Evolutionary conservation across 1,284 basidiomycete species (phyloP).

Genomic region (Trichosporon coremiiforme): DNA sequence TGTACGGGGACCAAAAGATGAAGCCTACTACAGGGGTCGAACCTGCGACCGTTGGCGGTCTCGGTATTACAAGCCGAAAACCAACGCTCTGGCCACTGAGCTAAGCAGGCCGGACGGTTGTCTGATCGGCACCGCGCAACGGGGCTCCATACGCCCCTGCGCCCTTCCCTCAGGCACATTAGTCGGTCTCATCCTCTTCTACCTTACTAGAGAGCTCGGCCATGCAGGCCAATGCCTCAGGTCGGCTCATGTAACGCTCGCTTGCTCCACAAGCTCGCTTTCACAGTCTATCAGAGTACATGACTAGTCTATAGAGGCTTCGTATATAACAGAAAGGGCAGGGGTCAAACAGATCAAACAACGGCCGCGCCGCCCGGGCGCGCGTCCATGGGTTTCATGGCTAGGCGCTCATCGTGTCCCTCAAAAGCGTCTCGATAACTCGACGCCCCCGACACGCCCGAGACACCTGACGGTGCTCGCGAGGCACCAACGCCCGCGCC

Average conservation of each 20-base stretch:
- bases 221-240: too few relatives aligned
- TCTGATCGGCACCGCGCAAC: neutral
- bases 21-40: constrained; percentile 14
- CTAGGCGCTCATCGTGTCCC: too few relatives aligned
- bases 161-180: neutral
- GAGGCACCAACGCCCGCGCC: neutral
- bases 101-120: neutral
- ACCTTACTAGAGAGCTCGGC: too few relatives aligned
- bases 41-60: constrained; percentile 12
- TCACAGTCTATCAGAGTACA: neutral
- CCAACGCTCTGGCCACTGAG: constrained; percentile 14
- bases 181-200: too few relatives aligned
- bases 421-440: neutral
- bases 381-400: neutral
- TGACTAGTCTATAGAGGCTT: neutral
- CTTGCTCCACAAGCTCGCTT: neutral
- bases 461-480: neutral
- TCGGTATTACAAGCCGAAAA: neutral
- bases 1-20: neutral
- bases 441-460: neutral
- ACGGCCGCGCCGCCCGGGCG: too few relatives aligned
- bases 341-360: neutral
- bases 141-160: neutral
- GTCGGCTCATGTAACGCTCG: neutral
- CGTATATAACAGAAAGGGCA: neutral